Base-by-base conservation (phyloP, 495 filamentous ascomycete species). In the Tuber magnatum region DNA sequence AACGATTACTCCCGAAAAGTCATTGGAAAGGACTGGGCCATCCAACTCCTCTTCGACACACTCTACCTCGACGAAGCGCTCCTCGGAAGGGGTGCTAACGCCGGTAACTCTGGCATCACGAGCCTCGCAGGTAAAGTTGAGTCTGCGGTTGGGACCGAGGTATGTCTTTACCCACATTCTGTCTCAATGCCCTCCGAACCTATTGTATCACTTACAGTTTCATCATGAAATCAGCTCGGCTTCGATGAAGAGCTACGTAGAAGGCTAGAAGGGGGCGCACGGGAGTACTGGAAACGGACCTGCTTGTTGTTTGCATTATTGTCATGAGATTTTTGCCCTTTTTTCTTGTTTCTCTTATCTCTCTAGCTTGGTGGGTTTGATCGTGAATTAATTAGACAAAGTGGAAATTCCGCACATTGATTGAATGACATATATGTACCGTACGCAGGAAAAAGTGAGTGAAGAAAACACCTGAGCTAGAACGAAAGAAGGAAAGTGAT, bases 261-360 rank as follows among this genome's bases (percentile, higher is more conserved):
- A 85, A 39, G 82, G 71, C 38, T 80, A 76, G 39, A 83, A 83
- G 44, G 84, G 80, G 20, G 82, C 83, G 73, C 88, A 88, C 85
- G 86, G 72, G 92, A 93, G 74, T 94, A 94, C 82, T 94, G 91
- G 90, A 92, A 91, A 84, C 88, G 90, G 75, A 94, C 93, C 20
- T 87, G 88, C 76, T 84, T 95, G 78, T 80, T 97, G 65, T 95
- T 97, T 83, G 91, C 86, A 7, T 81, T 90, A 38, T 83, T 90
- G 28, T 65, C 56, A 35, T 65, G 56, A 65, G 56, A 35, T 20
- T 35, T 65, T 65, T 35, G 3, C 9, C 51, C 4, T 61, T 61
- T 61, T 61, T 56, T 28, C 51, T 61, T 16, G 51, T 32, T 32
- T 61, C 51, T 28, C 46, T 22, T 22, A 22, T 48, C 24, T n/a